Percentiles rank a stretch among this genome's conserved stretches.
Conservation (phyloP, 257 asterid species). For the Phtheirospermum japonicum region DNA sequence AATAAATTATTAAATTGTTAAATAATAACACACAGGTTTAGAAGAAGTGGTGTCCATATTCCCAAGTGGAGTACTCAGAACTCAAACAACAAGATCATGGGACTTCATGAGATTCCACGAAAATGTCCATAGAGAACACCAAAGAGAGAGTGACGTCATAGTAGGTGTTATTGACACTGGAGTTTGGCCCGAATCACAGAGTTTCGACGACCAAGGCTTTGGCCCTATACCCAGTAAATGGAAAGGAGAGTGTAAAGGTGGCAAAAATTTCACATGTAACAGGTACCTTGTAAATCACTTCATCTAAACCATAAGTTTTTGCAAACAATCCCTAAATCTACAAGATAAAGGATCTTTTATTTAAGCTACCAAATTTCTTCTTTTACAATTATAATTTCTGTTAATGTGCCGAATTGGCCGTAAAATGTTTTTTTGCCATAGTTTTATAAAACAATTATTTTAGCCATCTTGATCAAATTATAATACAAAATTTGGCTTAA, state of each 20-base stretch:
- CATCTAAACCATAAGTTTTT: too few species aligned
- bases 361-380: too few species aligned
- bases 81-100: constrained; percentile 44
- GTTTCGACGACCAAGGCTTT: constrained; percentile 27
- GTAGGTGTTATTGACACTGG: constrained; percentile 40
- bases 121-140: constrained; percentile 18
- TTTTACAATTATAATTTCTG: too few species aligned
- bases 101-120: constrained; percentile 32
- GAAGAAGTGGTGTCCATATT: constrained; percentile 30
- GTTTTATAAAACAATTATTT: too few species aligned
- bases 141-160: constrained; percentile 32
- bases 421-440: too few species aligned
- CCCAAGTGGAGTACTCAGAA: constrained; percentile 25
- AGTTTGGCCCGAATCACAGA: constrained; percentile 43
- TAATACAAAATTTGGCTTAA: too few species aligned
- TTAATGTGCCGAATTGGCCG: too few species aligned
- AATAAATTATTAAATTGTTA: not conserved
- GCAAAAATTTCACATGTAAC: constrained; percentile 38
- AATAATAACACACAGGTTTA: constrained; percentile 12
- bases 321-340: too few species aligned
- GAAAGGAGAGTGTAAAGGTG: constrained; percentile 39
- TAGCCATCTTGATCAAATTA: too few species aligned
- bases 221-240: constrained; percentile 38
- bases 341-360: too few species aligned
- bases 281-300: too few species aligned